Base-by-base conservation (phyloP, 306 rosid species). In the Astragalus membranaceus region DNA sequence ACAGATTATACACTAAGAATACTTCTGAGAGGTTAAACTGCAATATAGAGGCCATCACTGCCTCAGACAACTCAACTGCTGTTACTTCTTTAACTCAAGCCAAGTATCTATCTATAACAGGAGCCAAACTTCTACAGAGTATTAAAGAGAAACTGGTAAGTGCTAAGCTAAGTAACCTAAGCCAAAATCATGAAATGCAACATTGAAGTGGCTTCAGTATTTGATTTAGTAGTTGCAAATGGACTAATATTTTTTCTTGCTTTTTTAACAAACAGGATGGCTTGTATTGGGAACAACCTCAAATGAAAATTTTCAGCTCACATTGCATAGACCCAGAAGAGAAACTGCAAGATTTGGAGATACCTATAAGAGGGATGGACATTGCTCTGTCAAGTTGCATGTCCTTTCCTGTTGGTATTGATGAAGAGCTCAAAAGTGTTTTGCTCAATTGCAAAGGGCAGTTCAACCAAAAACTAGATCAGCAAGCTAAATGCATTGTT, bases 221-320 rank as follows among this genome's bases (percentile, higher is more conserved):
- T 65, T 43, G 44, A 74, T 55, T 61, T 43, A 43, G 54, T 7
- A 54, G 12, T 37, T 47, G 41, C 43, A 7, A 8, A 48, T 56
- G 35, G 50, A 67, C 58, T 79, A 23, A 60, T 72, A 8, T 67
- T 26, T 69, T 3, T 6, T 48, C 44, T 36, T 49, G 12, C 9
- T 71, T 70, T 76, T 17, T 36, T 39, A 54, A 33, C 17, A 79
- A 69, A 69, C 86, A 94, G 94, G 88, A 75, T 52, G 94, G 87
- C 7, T 14, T 90, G 86, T 62, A 46, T 10, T 94, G 97, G 97
- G 96, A 94, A 73, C 75, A 79, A 54, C 92, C 83, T 12, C 82
- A 43, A 5, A 64, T 33, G 33, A 79, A 23, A 58, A 10, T 80
- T 44, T 70, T 71, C 9, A 74, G 67, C 30, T 74, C 81, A 7